Conservation (phyloP, 441 rosid species). For the Populus hybrid region DNA sequence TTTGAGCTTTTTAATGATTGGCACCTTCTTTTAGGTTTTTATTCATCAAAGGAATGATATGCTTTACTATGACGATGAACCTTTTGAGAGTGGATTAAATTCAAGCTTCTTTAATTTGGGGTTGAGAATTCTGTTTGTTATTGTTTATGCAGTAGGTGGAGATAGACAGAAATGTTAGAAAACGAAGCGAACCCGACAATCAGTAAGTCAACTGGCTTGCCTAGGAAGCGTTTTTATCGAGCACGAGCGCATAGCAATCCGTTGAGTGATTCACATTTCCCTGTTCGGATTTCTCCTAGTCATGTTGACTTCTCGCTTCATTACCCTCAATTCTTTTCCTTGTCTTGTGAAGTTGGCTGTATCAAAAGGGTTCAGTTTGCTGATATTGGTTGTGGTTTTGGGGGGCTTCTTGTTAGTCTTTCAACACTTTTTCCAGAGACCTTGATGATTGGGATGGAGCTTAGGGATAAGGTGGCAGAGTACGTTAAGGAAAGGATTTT, state of each 20-base stretch:
- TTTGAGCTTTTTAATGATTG: not conserved
- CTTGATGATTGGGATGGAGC: constrained; percentile 91
- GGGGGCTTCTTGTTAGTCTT: constrained; percentile 78
- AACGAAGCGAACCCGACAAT: constrained; percentile 39
- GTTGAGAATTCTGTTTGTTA: not conserved
- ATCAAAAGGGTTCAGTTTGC: constrained; percentile 70
- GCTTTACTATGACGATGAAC: not conserved
- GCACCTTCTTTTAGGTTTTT: not conserved
- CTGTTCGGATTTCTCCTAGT: constrained; percentile 65
- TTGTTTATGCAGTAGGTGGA: constrained; percentile 12
- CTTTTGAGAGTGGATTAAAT: not conserved
- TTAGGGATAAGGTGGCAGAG: constrained; percentile 82
- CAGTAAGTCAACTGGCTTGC: constrained; percentile 88
- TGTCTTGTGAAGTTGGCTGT: constrained; percentile 19
- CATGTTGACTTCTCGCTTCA: constrained; percentile 66
- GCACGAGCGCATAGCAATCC: constrained; percentile 97
- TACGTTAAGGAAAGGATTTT: constrained; percentile 81
- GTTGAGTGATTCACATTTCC: constrained; percentile 87
- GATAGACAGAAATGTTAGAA: constrained; percentile 18
- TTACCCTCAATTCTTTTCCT: constrained; percentile 50
- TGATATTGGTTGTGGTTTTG: constrained; percentile 89
- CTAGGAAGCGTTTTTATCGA: constrained; percentile 85
- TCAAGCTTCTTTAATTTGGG: not conserved
- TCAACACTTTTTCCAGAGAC: constrained; percentile 77
- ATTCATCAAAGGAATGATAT: not conserved